Conservation (phyloP, 2,329 filamentous ascomycete species). For the Fusarium compactum region DNA sequence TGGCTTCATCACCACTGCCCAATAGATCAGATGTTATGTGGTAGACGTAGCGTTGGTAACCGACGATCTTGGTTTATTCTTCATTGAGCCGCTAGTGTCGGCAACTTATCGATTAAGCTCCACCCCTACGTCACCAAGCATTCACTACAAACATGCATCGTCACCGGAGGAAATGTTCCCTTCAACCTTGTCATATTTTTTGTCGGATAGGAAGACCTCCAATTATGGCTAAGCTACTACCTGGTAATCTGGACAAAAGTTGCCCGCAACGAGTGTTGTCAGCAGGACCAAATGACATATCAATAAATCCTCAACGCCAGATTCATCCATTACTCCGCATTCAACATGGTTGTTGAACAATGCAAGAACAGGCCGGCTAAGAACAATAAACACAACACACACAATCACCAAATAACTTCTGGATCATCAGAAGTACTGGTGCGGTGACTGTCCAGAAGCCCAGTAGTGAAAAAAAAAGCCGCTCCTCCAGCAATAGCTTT, state of each 20-base stretch:
- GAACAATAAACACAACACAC: conserved; percentile 12
- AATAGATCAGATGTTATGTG: not conserved
- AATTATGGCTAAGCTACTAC: conserved; percentile 29
- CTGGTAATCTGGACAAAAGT: conserved; percentile 5
- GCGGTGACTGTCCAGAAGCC: not conserved
- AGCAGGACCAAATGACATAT: conserved; percentile 7
- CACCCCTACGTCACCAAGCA: conserved; percentile 27
- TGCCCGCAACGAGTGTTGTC: conserved; percentile 10
- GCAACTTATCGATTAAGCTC: conserved; percentile 47
- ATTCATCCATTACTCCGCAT: conserved; percentile 30
- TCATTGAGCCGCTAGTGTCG: conserved; percentile 32
- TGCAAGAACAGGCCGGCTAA: conserved; percentile 27
- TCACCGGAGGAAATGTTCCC: conserved; percentile 16
- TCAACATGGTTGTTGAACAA: conserved; percentile 17
- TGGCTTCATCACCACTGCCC: conserved; percentile 46
- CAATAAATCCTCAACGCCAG: conserved; percentile 32
- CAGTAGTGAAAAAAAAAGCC: not conserved
- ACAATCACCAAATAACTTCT: conserved; percentile 5
- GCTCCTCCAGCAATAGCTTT: not conserved
- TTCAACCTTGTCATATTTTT: not conserved
- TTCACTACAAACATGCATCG: conserved; percentile 7
- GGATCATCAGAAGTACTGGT: not conserved
- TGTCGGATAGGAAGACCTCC: conserved; percentile 1
- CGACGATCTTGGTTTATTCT: conserved; percentile 10
- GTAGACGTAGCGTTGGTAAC: not conserved